These are phyloP conservation scores for Beverwykella pulmonaria DNA, from an alignment of 495 filamentous ascomycete genomes.

Conservation along the genomic window DNA sequence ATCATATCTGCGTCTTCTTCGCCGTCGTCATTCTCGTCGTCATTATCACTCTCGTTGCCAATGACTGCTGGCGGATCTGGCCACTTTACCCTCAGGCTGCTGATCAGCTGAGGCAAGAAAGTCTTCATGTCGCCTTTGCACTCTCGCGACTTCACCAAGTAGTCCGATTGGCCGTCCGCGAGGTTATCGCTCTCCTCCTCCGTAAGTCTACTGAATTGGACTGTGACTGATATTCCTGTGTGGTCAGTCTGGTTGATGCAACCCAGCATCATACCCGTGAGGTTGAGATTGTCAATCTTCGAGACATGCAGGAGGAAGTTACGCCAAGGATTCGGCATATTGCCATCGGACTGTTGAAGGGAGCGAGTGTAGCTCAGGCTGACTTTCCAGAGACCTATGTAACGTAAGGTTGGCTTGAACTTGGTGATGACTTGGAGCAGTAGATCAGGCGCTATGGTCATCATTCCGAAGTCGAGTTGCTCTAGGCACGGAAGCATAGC, in stretches of 20 bases:
- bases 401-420: conserved; percentile 45
- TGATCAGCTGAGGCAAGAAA: not conserved
- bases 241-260: not conserved
- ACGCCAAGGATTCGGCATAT: not conserved
- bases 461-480: conserved; percentile 48
- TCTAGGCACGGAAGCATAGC: conserved; percentile 40
- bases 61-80: not conserved
- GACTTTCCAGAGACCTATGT: conserved; percentile 45
- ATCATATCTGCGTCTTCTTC: not conserved
- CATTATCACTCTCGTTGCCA: not conserved
- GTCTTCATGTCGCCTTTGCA: conserved; percentile 4
- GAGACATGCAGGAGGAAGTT: not conserved
- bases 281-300: not conserved
- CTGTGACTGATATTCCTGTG: not conserved
- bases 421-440: conserved; percentile 45
- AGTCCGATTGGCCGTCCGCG: not conserved
- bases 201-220: not conserved
- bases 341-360: not conserved
- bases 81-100: not conserved
- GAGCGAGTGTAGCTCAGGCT: conserved; percentile 14
- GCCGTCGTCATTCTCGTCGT: not conserved
- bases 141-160: not conserved
- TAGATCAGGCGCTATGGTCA: conserved; percentile 9
- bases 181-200: not conserved
- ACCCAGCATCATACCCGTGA: not conserved